phyloP scores from a whole-genome alignment of 2,329 filamentous ascomycete genomes.

The Diaporthe velutina region DNA sequence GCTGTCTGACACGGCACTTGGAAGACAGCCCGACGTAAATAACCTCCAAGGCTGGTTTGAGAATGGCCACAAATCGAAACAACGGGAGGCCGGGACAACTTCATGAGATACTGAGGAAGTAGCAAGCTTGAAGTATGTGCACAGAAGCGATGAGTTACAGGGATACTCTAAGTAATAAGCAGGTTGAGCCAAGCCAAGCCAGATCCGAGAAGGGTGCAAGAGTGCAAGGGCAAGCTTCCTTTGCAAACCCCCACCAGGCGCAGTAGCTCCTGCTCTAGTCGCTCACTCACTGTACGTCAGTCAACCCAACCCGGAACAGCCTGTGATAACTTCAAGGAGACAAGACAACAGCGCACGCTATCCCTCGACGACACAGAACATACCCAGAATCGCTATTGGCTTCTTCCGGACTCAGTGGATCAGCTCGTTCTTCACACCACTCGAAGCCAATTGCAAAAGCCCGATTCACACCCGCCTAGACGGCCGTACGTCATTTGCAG shows the following conservation, averaged over 20 bases:
- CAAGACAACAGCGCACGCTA: not conserved
- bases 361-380: not conserved
- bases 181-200: not conserved
- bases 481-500: slow-evolving; percentile 13
- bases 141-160: not conserved
- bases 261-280: not conserved
- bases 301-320: slow-evolving; percentile 1
- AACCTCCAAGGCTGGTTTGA: not conserved
- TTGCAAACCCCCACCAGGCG: slow-evolving; percentile 17
- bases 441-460: not conserved
- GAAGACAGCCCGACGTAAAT: too few species aligned
- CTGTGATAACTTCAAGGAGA: not conserved
- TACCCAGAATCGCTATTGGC: slow-evolving; percentile 2
- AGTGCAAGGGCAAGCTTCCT: slow-evolving; percentile 16
- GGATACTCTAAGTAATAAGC: not conserved
- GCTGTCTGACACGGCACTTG: too few species aligned
- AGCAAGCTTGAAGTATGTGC: not conserved
- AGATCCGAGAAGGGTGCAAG: not conserved
- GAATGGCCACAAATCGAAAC: not conserved
- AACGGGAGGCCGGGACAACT: not conserved
- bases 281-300: not conserved
- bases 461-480: not conserved
- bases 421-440: not conserved
- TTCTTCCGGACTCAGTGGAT: not conserved
- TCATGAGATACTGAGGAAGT: not conserved